Percentiles rank a stretch among this genome's conserved stretches.
Conservation (phyloP, 805 yeast species). For the Kluyveromyces nonfermentans region DNA sequence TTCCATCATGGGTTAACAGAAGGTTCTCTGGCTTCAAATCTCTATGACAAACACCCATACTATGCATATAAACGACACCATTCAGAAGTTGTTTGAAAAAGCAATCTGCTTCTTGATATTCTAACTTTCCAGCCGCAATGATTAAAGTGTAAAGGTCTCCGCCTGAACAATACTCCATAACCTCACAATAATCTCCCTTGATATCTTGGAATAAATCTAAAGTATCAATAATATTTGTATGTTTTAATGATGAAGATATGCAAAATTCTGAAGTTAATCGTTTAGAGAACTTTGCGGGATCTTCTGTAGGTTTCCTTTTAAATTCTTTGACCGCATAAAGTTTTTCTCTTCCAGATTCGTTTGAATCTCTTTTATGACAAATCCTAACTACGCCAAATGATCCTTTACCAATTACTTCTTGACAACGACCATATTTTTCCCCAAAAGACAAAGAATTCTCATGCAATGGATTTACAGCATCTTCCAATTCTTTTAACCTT, state of each 20-base stretch:
- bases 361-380: conserved; percentile 54
- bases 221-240: conserved; percentile 67
- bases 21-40: conserved; percentile 94
- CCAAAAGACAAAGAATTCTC: conserved; percentile 51
- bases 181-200: conserved; percentile 75
- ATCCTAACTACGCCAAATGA: conserved; percentile 90
- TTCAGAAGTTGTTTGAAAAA: conserved; percentile 76
- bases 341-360: conserved; percentile 32
- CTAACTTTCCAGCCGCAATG: conserved; percentile 67
- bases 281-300: conserved; percentile 56
- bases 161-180: conserved; percentile 77
- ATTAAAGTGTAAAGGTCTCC: conserved; percentile 73
- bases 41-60: conserved; percentile 84
- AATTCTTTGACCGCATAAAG: conserved; percentile 86
- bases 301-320: conserved; percentile 50
- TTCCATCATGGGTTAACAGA: conserved; percentile 61
- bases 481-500: conserved; percentile 4
- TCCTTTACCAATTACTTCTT: conserved; percentile 89
- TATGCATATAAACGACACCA: conserved; percentile 84
- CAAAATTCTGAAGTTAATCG: conserved; percentile 77
- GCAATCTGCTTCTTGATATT: conserved; percentile 81
- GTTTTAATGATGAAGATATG: conserved; percentile 69
- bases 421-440: conserved; percentile 89
- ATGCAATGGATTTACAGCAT: conserved; percentile 7
- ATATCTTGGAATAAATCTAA: conserved; percentile 72